A percentile compares a stretch with the other conserved stretches of the same genome.
Evolutionary conservation across 2,329 filamentous ascomycete genomes (phyloP).

Genomic region (Fusarium tricinctum): DNA sequence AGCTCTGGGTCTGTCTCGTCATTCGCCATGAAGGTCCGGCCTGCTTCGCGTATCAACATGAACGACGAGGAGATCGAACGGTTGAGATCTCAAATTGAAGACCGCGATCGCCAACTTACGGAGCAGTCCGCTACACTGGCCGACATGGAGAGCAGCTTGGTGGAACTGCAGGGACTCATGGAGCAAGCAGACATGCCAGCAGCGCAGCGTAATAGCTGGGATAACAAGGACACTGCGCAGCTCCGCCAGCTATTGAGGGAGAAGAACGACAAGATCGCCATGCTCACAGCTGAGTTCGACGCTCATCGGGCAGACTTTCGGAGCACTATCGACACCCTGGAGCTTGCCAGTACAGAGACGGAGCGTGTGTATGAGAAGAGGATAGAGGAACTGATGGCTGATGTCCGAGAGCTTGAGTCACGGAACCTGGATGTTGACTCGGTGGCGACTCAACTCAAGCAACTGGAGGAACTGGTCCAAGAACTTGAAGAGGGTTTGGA

Average conservation of each 20-base stretch:
- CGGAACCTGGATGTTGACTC: conserved; percentile 90
- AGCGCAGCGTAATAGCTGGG: conserved; percentile 63
- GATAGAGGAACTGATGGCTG: conserved; percentile 86
- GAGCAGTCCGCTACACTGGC: conserved; percentile 86
- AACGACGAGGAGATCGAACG: conserved; percentile 81
- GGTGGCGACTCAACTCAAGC: conserved; percentile 91
- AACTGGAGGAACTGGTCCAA: conserved; percentile 94
- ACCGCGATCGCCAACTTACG: conserved; percentile 87
- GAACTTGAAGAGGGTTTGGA: conserved; percentile 97
- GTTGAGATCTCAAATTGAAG: conserved; percentile 80
- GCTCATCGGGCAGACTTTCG: conserved; percentile 94
- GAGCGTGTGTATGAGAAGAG: conserved; percentile 95
- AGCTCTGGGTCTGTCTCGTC: conserved; percentile 69
- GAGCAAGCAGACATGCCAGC: conserved; percentile 64
- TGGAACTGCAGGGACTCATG: conserved; percentile 81
- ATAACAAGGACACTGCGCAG: conserved; percentile 80
- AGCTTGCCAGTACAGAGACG: conserved; percentile 95
- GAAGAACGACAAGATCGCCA: conserved; percentile 96
- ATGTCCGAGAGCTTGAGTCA: conserved; percentile 85
- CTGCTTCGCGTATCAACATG: conserved; percentile 64
- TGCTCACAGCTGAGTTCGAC: conserved; percentile 95
- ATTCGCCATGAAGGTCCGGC: conserved; percentile 66
- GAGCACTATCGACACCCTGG: conserved; percentile 95
- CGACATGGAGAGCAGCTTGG: conserved; percentile 90
- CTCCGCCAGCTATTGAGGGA: conserved; percentile 87